Base-by-base conservation (phyloP, 2,329 filamentous ascomycete genomes). In the Cladosporium sp. region DNA sequence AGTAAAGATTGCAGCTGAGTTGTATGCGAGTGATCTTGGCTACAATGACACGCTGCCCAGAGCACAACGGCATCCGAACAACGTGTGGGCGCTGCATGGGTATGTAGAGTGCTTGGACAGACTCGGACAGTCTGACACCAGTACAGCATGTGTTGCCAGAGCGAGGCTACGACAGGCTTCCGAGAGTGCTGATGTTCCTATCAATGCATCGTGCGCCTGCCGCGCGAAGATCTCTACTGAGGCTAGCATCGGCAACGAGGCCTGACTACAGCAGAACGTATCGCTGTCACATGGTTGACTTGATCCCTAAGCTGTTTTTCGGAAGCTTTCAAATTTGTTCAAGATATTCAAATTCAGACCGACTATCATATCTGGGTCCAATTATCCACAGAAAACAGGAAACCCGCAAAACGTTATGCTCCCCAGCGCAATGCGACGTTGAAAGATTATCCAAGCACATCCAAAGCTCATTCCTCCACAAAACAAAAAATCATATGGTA, bases 81-180 rank as follows among this genome's bases (percentile, higher is more conserved):
- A 92, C 63, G 83, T 92, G 0, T 92, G 88, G 89, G 82, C 87
- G 4, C 71, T 92, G 61, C 86, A 89, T 65, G 89, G 88, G 0
- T 88, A 85, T 63, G 81, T 89, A 62, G 88, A 92, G 72, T 89
- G 88, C 67, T 69, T 91, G 84, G 85, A 51, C n/a, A 67, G 81
- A 43, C 19, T 43, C 5, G 40, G 40, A 8, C 30, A 34, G 30
- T 34, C 30, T 34, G 30, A 34, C 30, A 34, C 30, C 7, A 34
- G 30, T 12, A 34, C 30, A 8, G 30, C 30, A 12, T 34, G 30
- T 12, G 30, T 34, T 34, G 30, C 30, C 2, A 34, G 30, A 34
- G 30, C 5, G 30, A 34, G 30, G 30, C 30, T 34, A 9, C 30
- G 30, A 34, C 30, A 34, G 11, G 30, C 30, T 34, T 12, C 11